Evolutionary conservation across 164 flowering plant genomes (phyloP).

Genomic region (Chimonanthus praecox): DNA sequence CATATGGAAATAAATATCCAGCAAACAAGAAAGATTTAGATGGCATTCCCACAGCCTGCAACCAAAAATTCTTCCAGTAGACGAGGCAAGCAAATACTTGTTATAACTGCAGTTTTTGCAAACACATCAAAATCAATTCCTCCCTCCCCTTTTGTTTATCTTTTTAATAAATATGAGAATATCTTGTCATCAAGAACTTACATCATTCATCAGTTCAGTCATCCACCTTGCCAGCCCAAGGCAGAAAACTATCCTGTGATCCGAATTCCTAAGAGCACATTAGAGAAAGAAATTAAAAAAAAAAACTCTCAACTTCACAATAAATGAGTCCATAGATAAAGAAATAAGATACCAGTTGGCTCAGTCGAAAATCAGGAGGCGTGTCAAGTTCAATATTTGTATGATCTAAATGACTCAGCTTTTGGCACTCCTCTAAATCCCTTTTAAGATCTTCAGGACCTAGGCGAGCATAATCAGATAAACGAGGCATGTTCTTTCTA

Average conservation of each 20-base stretch:
- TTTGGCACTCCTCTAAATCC: slow-evolving; percentile 75
- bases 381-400: slow-evolving; percentile 61
- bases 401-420: slow-evolving; percentile 46
- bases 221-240: slow-evolving; percentile 34
- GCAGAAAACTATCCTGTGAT: slow-evolving; percentile 67
- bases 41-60: neutral
- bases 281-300: neutral
- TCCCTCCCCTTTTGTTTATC: neutral
- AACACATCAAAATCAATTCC: too few species aligned
- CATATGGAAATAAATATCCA: neutral
- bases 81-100: neutral
- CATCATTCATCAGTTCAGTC: slow-evolving; percentile 3
- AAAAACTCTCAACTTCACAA: neutral
- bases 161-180: too few species aligned
- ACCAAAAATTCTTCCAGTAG: neutral
- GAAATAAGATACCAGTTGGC: slow-evolving; percentile 67
- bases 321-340: neutral
- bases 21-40: neutral
- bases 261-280: slow-evolving; percentile 62
- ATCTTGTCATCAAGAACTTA: neutral
- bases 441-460: slow-evolving; percentile 66
- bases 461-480: slow-evolving; percentile 63
- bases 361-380: slow-evolving; percentile 81
- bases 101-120: neutral
- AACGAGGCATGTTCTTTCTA: slow-evolving; percentile 28